Conservation (phyloP, 2,329 filamentous ascomycete genomes). For the Microdochium nivale region DNA sequence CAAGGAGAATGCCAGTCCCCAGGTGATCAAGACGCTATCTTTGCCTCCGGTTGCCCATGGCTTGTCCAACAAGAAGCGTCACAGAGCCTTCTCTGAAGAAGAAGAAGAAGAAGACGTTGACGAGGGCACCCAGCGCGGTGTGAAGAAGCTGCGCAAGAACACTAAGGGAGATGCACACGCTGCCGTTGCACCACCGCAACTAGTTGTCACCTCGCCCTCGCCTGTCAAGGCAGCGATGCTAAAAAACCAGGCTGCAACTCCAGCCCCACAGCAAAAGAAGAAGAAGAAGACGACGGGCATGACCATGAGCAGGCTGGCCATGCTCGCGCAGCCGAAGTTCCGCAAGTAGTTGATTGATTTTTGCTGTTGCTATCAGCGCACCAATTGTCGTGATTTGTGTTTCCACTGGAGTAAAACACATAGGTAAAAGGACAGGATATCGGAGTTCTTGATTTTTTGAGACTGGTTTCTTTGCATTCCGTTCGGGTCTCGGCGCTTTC, state of each 20-base stretch:
- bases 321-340: conserved; percentile 52
- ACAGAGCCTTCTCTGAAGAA: conserved; percentile 47
- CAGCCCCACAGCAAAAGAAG: conserved; percentile 35
- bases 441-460: not conserved
- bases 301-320: conserved; percentile 51
- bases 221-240: conserved; percentile 3
- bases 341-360: conserved; percentile 27
- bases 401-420: no score
- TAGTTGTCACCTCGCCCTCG: conserved; percentile 26
- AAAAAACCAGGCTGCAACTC: conserved; percentile 16
- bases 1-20: conserved; percentile 25
- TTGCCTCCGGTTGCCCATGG: conserved; percentile 33
- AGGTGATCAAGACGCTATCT: conserved; percentile 32
- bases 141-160: conserved; percentile 49
- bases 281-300: conserved; percentile 43
- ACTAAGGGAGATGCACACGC: conserved; percentile 43
- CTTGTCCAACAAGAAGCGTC: conserved; percentile 57
- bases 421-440: no score
- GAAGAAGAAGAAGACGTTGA: conserved; percentile 43
- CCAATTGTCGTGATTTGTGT: no score
- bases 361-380: not conserved
- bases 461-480: no score
- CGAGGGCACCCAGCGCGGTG: conserved; percentile 36
- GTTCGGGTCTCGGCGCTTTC: not conserved
- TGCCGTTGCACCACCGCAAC: conserved; percentile 40